Evolutionary conservation across 1,284 basidiomycete genomes (phyloP), one percentile per base, ranked within the genome.

Genomic region (Takashimella koratensis): DNA sequence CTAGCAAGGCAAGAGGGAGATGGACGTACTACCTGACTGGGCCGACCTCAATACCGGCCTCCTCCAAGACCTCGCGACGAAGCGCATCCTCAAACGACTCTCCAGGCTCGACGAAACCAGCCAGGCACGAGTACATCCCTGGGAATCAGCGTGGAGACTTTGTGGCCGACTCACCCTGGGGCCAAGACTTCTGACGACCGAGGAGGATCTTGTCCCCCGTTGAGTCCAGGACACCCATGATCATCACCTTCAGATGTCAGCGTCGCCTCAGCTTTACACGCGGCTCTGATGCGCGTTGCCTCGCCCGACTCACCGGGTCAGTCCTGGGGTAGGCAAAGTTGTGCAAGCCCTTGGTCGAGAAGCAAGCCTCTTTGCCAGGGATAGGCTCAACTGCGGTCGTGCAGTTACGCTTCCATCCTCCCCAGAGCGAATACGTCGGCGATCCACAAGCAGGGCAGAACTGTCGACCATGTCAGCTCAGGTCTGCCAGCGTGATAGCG

Each of bases 1-100:
- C 49, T 16, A n/a, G 24, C 13, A 3, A 1, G n/a, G n/a, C n/a
- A n/a, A n/a, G n/a, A n/a, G n/a, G n/a, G n/a, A n/a, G n/a, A n/a
- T n/a, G n/a, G 13, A 64, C 73, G 64, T 91, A 93, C 77, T 98
- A 98, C 59, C 81, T 80, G 10, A 95, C 84, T 57, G 89, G 82
- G 77, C 86, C 87, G 6, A 94, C 89, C 43, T 81, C 82, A 20
- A 98, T 82, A 4, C 95, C 95, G 0, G 90, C 88, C 75, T 98
- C 95, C 74, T 98, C 95, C 83, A 90, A 87, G 64, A 96, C 87
- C 75, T 98, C 95, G 26, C 95, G 82, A 57, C 84, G 82, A 16
- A 98, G 93, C 0, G 93, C 88, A 63, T 98, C 94, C 75, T 98
- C 95, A 60, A 98, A 88, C 0, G 87, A 85, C 75, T 96, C 93